Evolutionary conservation across 148 eudicot genomes (phyloP).

Genomic region (Diospyros kaki): DNA sequence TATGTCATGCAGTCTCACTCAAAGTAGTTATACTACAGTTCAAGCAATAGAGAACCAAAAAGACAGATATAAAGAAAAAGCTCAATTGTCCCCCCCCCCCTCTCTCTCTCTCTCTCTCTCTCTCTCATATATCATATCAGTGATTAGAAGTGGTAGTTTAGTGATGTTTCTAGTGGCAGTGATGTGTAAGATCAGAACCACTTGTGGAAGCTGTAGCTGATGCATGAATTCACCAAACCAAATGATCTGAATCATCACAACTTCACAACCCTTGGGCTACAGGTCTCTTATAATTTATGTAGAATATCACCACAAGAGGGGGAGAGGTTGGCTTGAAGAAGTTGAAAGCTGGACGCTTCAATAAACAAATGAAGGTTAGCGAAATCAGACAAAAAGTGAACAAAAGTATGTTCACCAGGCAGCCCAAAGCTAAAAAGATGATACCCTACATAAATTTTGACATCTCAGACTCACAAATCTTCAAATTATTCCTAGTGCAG

Average conservation of each 20-base stretch:
- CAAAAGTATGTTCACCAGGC: neutral
- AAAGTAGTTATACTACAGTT: constrained; percentile 6
- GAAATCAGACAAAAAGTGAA: neutral
- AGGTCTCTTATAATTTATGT: too few species aligned
- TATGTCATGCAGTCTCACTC: constrained; percentile 3
- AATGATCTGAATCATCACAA: neutral
- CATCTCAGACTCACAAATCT: too few species aligned
- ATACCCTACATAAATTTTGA: too few species aligned
- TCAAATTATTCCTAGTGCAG: too few species aligned
- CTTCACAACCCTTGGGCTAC: too few species aligned
- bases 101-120: neutral
- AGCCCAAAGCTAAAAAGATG: too few species aligned
- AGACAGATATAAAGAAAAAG: neutral
- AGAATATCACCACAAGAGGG: neutral
- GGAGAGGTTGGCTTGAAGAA: neutral
- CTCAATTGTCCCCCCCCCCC: constrained; percentile 9
- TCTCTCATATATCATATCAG: neutral
- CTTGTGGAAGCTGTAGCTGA: constrained; percentile 14
- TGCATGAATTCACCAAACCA: neutral
- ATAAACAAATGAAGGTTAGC: too few species aligned
- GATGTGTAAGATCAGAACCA: constrained; percentile 15
- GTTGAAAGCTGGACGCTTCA: too few species aligned
- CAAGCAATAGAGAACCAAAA: neutral
- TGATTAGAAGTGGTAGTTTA: neutral
- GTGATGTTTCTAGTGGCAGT: constrained; percentile 9